Base-by-base conservation (phyloP, 192 early-diverging fungal genomes). In the Cladochytrium replicatum region DNA sequence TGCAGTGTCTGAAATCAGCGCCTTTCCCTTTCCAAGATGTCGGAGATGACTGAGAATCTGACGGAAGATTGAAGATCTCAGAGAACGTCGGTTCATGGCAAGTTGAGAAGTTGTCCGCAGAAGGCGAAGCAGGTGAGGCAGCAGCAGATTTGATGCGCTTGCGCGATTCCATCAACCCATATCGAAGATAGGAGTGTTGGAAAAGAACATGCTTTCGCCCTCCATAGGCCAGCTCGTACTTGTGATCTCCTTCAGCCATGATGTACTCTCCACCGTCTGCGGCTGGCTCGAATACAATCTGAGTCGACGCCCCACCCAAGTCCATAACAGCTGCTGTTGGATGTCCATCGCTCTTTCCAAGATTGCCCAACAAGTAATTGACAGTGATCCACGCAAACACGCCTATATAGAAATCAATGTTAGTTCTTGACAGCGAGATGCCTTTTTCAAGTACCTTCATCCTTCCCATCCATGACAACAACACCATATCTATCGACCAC, bases 371-470 rank as follows among this genome's bases (percentile, higher is more conserved):
- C 5, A 98, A 67, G 51, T 88, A 94, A 64, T 98, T 98, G 19
- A 94, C 87, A 0, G 94, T 98, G 41, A 98, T 88, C 94, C 94
- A 98, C 27, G 92, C 92, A 67, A 82, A 98, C n/a, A 96, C 82
- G 34, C 91, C 60, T 58, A 41, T 22, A 38, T 22, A 50, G 49
- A 13, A 48, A 45, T 27, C 24, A 26, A 21, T n/a, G n/a, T n/a
- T n/a, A n/a, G n/a, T n/a, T n/a, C 6, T 43, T 15, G n/a, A n/a
- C n/a, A n/a, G n/a, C n/a, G n/a, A n/a, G n/a, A n/a, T n/a, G n/a
- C n/a, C n/a, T n/a, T n/a, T n/a, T n/a, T n/a, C n/a, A 46, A 30
- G 17, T 58, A 84, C 85, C 94, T 78, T 98, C 95, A 61, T 96
- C 88, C 34, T 68, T 77, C n/a, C 95, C 95, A 26, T 86, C 85